A percentile compares a stretch with the other conserved stretches of the same genome.
Conservation (phyloP, 164 flowering plant genomes). For the grape (Vitis vinifera) region ASM3070453v1 NC_081817.1:22974001-22974500, state of each 20-base stretch:
- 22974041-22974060: conserved; percentile 65
- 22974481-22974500: too few relatives aligned
- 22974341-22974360: conserved; percentile 74
- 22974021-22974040: conserved; percentile 81
- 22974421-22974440: background rate
- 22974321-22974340: conserved; percentile 83
- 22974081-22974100: background rate
- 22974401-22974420: background rate
- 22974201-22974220: conserved; percentile 68
- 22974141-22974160: too few relatives aligned
- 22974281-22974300: conserved; percentile 59
- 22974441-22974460: background rate
- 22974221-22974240: conserved; percentile 94
- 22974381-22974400: too few relatives aligned
- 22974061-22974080: conserved; percentile 78
- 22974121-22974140: background rate
- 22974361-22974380: conserved; percentile 5
- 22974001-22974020: conserved; percentile 73
- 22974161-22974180: background rate
- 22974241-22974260: conserved; percentile 56
- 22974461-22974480: background rate
- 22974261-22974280: conserved; percentile 72
- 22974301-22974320: conserved; percentile 77
- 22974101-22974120: background rate
- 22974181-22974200: background rate